A percentile compares a stretch with the other conserved stretches of the same genome.
Conservation (phyloP, 805 yeast genomes). For the Scheffersomyces lignosus region DNA sequence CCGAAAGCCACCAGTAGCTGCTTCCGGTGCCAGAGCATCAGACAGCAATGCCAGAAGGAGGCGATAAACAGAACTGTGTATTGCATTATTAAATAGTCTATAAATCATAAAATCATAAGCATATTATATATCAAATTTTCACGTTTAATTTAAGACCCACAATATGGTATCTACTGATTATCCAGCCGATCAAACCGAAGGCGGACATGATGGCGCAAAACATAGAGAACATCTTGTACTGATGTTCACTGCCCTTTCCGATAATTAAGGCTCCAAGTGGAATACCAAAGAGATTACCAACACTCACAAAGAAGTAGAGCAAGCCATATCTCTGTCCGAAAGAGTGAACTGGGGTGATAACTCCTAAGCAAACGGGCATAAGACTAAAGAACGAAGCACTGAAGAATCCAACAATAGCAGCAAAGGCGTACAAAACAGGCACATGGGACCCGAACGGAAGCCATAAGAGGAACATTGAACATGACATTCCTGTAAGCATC, state of each 20-base stretch:
- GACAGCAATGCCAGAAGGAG: background rate
- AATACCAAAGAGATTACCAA: constrained; percentile 36
- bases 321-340: constrained; percentile 73
- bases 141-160: constrained; percentile 26
- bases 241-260: constrained; percentile 26
- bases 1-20: background rate
- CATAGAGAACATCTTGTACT: constrained; percentile 31
- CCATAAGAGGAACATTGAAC: constrained; percentile 60
- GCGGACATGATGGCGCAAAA: constrained; percentile 32
- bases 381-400: constrained; percentile 62
- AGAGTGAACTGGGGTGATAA: constrained; percentile 59
- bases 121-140: constrained; percentile 5
- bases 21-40: background rate
- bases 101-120: background rate
- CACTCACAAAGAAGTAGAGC: constrained; percentile 58
- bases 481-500: constrained; percentile 45
- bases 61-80: background rate
- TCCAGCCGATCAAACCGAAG: constrained; percentile 28
- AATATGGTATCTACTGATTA: constrained; percentile 25
- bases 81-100: no score
- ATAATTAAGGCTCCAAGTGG: constrained; percentile 39
- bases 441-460: constrained; percentile 56
- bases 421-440: constrained; percentile 49
- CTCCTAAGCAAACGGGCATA: constrained; percentile 69
- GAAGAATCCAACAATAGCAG: constrained; percentile 57